Conservation (phyloP, 129 eudicot species). For the Arctium minus region DNA sequence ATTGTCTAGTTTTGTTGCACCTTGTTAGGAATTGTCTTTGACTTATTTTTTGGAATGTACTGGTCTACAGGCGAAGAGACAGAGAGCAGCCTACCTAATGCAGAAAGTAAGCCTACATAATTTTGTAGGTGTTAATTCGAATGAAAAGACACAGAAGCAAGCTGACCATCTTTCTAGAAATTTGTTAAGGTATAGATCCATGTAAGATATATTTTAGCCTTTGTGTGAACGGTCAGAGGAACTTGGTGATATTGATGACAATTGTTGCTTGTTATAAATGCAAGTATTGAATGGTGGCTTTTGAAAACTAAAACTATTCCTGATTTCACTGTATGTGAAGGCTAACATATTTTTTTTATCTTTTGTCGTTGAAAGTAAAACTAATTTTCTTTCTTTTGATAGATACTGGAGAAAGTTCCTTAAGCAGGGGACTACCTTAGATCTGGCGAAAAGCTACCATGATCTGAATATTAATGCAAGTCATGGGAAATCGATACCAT, state of each 20-base stretch:
- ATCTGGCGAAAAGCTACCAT: constrained; percentile 19
- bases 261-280: neutral
- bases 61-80: constrained; percentile 67
- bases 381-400: constrained; percentile 15
- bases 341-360: neutral
- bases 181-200: constrained; percentile 48
- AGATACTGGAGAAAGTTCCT: constrained; percentile 52
- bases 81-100: constrained; percentile 57
- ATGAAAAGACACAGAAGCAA: constrained; percentile 45
- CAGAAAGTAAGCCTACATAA: constrained; percentile 47
- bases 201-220: neutral
- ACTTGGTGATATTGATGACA: neutral
- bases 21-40: neutral
- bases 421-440: constrained; percentile 24
- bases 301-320: neutral
- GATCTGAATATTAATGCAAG: constrained; percentile 19
- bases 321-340: neutral
- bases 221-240: neutral
- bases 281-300: neutral
- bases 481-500: constrained; percentile 19
- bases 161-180: constrained; percentile 66
- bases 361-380: neutral
- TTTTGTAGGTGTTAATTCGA: constrained; percentile 32
- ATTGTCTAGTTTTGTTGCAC: neutral
- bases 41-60: neutral